Percentiles rank a stretch among this genome's conserved stretches.
These are phyloP conservation scores for Sporothrix humicola DNA, from an alignment of 2,329 filamentous ascomycete genomes.

Conservation along the genomic window DNA sequence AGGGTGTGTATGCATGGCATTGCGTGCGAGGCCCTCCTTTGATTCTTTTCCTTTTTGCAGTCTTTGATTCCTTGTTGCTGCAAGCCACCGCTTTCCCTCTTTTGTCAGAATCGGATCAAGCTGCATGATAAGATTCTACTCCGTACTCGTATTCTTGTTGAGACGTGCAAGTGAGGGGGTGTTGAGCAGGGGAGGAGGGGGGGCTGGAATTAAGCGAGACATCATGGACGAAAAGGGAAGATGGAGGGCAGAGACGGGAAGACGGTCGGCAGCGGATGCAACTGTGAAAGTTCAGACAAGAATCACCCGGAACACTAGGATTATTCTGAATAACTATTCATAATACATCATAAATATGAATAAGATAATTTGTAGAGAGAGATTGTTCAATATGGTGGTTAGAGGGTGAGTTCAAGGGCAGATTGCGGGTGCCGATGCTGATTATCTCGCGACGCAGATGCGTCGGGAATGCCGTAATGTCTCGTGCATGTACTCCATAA, in stretches of 20 bases:
- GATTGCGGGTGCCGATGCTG: background rate
- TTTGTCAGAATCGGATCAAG: background rate
- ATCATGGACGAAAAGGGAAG: constrained; percentile 6
- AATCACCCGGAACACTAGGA: background rate
- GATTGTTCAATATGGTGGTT: background rate
- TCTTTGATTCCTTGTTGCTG: background rate
- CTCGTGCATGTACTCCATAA: background rate
- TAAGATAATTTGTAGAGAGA: background rate
- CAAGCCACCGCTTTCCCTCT: background rate
- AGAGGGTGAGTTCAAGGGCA: background rate
- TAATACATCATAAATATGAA: background rate
- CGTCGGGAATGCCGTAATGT: background rate
- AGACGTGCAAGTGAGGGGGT: background rate
- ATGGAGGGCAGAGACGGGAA: background rate
- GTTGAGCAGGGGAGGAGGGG: background rate
- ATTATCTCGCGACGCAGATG: constrained; percentile 2
- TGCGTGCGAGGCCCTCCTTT: no score
- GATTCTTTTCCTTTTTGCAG: background rate
- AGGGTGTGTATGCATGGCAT: background rate
- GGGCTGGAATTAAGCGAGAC: constrained; percentile 3
- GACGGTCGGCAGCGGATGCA: background rate
- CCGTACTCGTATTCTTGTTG: background rate
- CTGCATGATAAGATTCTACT: background rate
- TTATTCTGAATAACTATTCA: background rate
- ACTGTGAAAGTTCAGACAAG: background rate